Evolutionary conservation across 768 basidiomycete species (phyloP).

Genomic region (Tylopilus cervinicoccineus): DNA sequence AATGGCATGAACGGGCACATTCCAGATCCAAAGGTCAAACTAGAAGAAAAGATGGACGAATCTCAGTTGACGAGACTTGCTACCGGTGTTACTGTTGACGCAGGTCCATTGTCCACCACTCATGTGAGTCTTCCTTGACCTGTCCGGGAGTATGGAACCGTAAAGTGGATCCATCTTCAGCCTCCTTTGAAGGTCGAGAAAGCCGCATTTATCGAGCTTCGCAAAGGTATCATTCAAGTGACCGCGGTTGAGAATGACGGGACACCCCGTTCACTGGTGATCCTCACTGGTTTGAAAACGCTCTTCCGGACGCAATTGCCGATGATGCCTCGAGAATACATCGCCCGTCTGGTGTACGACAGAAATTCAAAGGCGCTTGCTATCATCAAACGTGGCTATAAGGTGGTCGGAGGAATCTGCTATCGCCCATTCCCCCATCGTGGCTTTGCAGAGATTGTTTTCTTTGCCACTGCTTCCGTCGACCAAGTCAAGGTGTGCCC

Average conservation of each 20-base stretch:
- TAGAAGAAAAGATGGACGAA: conserved; percentile 80
- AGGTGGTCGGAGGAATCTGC: conserved; percentile 97
- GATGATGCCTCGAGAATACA: conserved; percentile 99
- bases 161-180: conserved; percentile 31
- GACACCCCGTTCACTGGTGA: conserved; percentile 69
- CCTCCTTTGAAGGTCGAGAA: conserved; percentile 64
- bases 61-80: conserved; percentile 71
- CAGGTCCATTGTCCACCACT: conserved; percentile 42
- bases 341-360: conserved; percentile 92
- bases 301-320: conserved; percentile 96
- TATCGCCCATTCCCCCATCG: conserved; percentile 94
- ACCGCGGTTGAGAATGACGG: conserved; percentile 82
- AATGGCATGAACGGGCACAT: conserved; percentile 44
- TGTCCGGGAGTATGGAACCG: not conserved
- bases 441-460: conserved; percentile 96
- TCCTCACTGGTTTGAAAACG: conserved; percentile 93
- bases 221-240: conserved; percentile 78
- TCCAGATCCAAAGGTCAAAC: conserved; percentile 52
- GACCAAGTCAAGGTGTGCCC: conserved; percentile 90
- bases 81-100: conserved; percentile 77
- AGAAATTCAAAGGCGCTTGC: conserved; percentile 88
- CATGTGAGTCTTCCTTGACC: conserved; percentile 37
- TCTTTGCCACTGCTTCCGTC: conserved; percentile 94
- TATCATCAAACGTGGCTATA: conserved; percentile 91
- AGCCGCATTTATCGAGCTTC: conserved; percentile 74